phyloP scores from a whole-genome alignment of 352 stramenopile species.

The Phytophthora pisi region DNA sequence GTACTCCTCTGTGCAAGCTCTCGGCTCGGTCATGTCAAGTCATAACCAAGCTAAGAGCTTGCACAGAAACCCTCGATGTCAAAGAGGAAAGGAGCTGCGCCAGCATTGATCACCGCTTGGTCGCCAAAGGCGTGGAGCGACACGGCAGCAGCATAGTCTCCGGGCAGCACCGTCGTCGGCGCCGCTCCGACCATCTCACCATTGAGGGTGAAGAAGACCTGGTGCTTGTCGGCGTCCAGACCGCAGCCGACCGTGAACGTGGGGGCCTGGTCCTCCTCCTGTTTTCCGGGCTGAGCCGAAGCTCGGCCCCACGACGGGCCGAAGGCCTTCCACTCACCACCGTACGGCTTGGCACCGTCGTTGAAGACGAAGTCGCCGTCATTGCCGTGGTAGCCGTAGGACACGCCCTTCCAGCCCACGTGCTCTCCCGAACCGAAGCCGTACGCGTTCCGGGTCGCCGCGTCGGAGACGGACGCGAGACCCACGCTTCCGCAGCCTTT shows the following conservation, averaged over 20 bases:
- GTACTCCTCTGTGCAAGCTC: slow-evolving; percentile 62
- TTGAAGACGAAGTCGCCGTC: slow-evolving; percentile 89
- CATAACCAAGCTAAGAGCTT: slow-evolving; percentile 64
- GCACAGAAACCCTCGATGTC: slow-evolving; percentile 90
- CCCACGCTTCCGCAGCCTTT: slow-evolving; percentile 80
- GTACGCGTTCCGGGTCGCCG: slow-evolving; percentile 58
- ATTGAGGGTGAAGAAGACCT: slow-evolving; percentile 86
- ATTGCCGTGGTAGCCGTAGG: slow-evolving; percentile 87
- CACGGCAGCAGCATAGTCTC: slow-evolving; percentile 74
- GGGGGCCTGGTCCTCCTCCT: slow-evolving; percentile 30
- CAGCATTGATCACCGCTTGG: slow-evolving; percentile 72
- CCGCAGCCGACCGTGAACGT: slow-evolving; percentile 75
- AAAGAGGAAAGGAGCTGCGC: slow-evolving; percentile 74
- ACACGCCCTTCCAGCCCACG: slow-evolving; percentile 82
- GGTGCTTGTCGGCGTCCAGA: slow-evolving; percentile 52
- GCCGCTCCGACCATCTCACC: slow-evolving; percentile 63
- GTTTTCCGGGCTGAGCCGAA: slow-evolving; percentile 20
- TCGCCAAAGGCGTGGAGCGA: slow-evolving; percentile 83
- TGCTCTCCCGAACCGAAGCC: slow-evolving; percentile 85
- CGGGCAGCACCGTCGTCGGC: slow-evolving; percentile 48
- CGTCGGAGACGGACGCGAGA: slow-evolving; percentile 69
- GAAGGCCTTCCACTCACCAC: slow-evolving; percentile 74
- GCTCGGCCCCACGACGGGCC: slow-evolving; percentile 68
- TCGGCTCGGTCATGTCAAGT: slow-evolving; percentile 23
- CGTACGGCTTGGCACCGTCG: slow-evolving; percentile 67